Percentiles rank a stretch among this genome's conserved stretches.
Conservation (phyloP, 495 filamentous ascomycete species). For the Parmelia sp. region DNA sequence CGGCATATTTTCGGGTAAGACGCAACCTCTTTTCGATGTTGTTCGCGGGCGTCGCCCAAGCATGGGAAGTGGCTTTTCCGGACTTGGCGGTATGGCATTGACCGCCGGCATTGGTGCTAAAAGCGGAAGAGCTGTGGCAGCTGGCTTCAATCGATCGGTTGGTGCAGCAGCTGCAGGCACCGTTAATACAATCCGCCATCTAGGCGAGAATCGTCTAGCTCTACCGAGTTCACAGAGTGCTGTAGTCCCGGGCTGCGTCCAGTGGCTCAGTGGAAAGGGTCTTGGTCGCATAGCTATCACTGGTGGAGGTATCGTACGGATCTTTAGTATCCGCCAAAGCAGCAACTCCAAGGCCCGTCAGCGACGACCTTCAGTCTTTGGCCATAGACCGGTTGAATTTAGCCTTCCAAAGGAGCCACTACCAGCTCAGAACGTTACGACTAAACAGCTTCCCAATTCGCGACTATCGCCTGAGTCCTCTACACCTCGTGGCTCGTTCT, state of each 20-base stretch:
- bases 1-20: slow-evolving; percentile 47
- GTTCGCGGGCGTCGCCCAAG: slow-evolving; percentile 47
- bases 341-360: slow-evolving; percentile 35
- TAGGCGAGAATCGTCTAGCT: slow-evolving; percentile 76
- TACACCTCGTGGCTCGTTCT: slow-evolving; percentile 20
- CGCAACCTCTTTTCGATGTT: slow-evolving; percentile 54
- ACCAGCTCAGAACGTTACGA: background rate
- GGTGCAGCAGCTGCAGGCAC: slow-evolving; percentile 74
- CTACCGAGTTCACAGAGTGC: slow-evolving; percentile 47
- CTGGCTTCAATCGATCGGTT: slow-evolving; percentile 75
- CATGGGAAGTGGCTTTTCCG: slow-evolving; percentile 43
- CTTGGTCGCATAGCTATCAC: slow-evolving; percentile 48
- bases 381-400: slow-evolving; percentile 56
- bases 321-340: slow-evolving; percentile 49
- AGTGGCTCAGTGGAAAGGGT: slow-evolving; percentile 48
- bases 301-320: slow-evolving; percentile 57
- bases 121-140: slow-evolving; percentile 72
- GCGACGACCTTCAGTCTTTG: slow-evolving; percentile 48
- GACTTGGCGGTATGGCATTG: slow-evolving; percentile 51
- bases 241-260: slow-evolving; percentile 47
- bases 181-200: slow-evolving; percentile 72
- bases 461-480: background rate
- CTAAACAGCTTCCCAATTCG: background rate
- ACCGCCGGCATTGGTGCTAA: slow-evolving; percentile 59
- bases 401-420: slow-evolving; percentile 24